Conservation (phyloP, 345 rosid genomes). For the Eucalyptus polyanthemos region DNA sequence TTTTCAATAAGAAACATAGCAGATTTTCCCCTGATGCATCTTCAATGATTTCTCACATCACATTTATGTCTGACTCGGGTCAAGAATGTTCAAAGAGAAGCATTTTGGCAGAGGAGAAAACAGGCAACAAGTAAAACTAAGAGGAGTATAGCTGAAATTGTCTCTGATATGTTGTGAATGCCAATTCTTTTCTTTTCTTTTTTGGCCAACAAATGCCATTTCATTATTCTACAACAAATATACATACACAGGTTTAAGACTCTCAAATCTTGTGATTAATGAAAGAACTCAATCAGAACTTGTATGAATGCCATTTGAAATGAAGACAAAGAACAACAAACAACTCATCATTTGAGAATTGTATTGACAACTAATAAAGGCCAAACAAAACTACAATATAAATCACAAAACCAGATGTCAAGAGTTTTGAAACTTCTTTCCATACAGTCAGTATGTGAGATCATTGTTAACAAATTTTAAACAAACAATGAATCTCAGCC, state of each 20-base stretch:
- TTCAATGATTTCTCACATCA: neutral
- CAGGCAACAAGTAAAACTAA: neutral
- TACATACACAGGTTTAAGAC: neutral
- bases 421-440: neutral
- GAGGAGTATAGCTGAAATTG: neutral
- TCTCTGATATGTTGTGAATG: neutral
- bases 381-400: neutral
- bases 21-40: neutral
- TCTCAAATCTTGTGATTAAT: neutral
- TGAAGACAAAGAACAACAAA: neutral
- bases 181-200: neutral
- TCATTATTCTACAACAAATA: neutral
- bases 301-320: neutral
- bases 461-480: neutral
- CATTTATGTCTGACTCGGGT: neutral
- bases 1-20: neutral
- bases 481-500: neutral
- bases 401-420: neutral
- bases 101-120: neutral
- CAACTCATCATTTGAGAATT: neutral
- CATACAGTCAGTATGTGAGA: no score
- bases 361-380: neutral
- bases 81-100: neutral
- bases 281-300: neutral
- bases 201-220: neutral